Percentiles rank a stretch among this genome's conserved stretches.
Conservation (phyloP, 2,329 filamentous ascomycete species). For the Microsporum audouinii region DNA sequence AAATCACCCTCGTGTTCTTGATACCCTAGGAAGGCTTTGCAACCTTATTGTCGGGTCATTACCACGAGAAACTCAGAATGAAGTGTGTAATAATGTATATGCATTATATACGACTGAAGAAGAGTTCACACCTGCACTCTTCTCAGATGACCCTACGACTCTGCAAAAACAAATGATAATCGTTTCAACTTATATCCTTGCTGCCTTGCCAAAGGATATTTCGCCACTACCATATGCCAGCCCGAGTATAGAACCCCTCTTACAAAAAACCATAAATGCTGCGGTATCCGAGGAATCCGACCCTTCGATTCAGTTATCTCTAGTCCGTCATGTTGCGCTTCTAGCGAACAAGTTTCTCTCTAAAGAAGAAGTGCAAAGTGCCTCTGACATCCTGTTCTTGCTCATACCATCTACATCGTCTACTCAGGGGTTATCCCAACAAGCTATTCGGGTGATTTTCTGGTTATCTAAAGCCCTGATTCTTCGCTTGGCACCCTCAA, state of each 20-base stretch:
- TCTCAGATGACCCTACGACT: constrained; percentile 21
- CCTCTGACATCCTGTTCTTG: constrained; percentile 24
- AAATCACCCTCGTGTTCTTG: constrained; percentile 43
- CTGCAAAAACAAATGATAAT: constrained; percentile 40
- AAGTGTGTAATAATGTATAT: constrained; percentile 45
- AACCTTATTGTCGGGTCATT: constrained; percentile 49
- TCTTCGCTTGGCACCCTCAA: constrained; percentile 41
- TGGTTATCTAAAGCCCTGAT: constrained; percentile 51
- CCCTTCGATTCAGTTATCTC: constrained; percentile 29
- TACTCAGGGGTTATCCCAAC: constrained; percentile 21
- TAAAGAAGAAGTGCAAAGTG: constrained; percentile 23
- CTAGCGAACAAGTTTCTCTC: constrained; percentile 34
- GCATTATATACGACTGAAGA: constrained; percentile 37
- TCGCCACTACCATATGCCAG: constrained; percentile 23
- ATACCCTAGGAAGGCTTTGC: constrained; percentile 50
- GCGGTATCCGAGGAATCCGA: constrained; percentile 22
- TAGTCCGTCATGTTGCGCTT: constrained; percentile 34
- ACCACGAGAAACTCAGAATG: constrained; percentile 40
- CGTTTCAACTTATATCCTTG: constrained; percentile 47
- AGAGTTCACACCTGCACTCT: constrained; percentile 27
- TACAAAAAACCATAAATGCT: constrained; percentile 28
- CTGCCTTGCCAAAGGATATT: constrained; percentile 37
- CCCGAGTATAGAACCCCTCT: constrained; percentile 24
- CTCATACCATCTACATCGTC: constrained; percentile 18
- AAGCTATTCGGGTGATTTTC: constrained; percentile 46